These are phyloP conservation scores for Ceraceosorus bombacis DNA, from an alignment of 1,284 basidiomycete genomes.

Conservation along the genomic window DNA sequence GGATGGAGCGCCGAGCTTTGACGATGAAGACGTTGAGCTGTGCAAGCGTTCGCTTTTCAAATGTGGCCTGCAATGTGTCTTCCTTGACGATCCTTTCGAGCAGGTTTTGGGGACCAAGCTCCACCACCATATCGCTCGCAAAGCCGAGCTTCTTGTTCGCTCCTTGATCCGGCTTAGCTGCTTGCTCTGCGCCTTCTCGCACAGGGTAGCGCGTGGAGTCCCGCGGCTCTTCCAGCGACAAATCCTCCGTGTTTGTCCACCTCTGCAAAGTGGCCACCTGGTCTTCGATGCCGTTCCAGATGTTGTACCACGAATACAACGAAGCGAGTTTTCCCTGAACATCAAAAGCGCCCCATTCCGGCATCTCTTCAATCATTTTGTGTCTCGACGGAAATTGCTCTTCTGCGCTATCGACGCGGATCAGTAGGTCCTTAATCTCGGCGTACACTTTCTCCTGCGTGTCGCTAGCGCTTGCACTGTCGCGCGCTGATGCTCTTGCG, in stretches of 20 bases:
- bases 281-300: constrained; percentile 29
- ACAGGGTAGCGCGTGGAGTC: not conserved
- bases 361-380: constrained; percentile 32
- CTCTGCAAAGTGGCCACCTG: constrained; percentile 39
- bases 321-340: constrained; percentile 38
- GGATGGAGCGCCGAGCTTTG: constrained; percentile 77
- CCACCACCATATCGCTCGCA: constrained; percentile 61
- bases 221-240: constrained; percentile 25
- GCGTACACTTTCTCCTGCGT: constrained; percentile 21
- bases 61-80: constrained; percentile 84
- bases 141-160: constrained; percentile 15
- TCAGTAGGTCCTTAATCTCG: constrained; percentile 31
- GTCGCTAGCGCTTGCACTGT: constrained; percentile 1
- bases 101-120: constrained; percentile 46
- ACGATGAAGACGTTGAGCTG: constrained; percentile 79
- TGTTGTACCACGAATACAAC: constrained; percentile 45
- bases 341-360: constrained; percentile 33
- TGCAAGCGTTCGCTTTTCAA: constrained; percentile 84
- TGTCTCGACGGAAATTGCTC: constrained; percentile 41
- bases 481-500: no score
- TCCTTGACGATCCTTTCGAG: constrained; percentile 73
- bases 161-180: not conserved
- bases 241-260: constrained; percentile 41
- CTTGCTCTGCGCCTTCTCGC: not conserved
- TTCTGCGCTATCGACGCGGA: constrained; percentile 37